Evolutionary conservation across 2,329 filamentous ascomycete species (phyloP).

Genomic region (Orbilia brochopaga): DNA sequence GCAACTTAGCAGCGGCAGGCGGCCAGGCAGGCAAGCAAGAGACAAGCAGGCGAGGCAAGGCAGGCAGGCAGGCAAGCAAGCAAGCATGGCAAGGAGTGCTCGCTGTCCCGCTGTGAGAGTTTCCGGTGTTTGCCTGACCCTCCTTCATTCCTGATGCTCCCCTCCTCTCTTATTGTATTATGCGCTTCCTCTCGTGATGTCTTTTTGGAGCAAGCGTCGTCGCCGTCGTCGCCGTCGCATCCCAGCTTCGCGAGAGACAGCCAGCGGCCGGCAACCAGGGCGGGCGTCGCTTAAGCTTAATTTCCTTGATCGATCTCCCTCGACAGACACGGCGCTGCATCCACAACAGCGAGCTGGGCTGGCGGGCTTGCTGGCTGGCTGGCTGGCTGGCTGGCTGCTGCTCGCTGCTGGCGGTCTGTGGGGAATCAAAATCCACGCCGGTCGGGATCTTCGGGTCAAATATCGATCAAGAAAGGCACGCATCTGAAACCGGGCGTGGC

Average conservation of each 20-base stretch:
- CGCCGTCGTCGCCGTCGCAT: no score
- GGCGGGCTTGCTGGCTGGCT: background rate
- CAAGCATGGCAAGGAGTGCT: background rate
- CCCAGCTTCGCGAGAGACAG: no score
- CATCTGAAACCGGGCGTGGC: constrained; percentile 13
- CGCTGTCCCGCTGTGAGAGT: no score
- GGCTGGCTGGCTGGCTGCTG: background rate
- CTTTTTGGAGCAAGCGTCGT: no score
- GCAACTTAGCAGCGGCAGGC: background rate
- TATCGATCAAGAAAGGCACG: constrained; percentile 8
- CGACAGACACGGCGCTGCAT: background rate
- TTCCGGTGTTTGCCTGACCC: no score
- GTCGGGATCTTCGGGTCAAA: constrained; percentile 17
- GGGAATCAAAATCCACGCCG: background rate
- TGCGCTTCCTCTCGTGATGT: no score
- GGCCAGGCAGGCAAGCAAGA: background rate
- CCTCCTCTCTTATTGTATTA: no score
- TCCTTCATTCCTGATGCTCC: no score
- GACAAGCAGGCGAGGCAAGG: background rate
- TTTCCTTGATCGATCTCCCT: background rate
- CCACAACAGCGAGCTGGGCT: background rate
- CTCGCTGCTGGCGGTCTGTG: background rate
- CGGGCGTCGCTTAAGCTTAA: constrained; percentile 8
- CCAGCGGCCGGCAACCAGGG: background rate
- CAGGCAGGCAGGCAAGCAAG: background rate